A percentile compares a stretch with the other conserved stretches of the same genome.
phyloP scores from a whole-genome alignment of 768 basidiomycete genomes.

The Infundibulicybe gibba region DNA sequence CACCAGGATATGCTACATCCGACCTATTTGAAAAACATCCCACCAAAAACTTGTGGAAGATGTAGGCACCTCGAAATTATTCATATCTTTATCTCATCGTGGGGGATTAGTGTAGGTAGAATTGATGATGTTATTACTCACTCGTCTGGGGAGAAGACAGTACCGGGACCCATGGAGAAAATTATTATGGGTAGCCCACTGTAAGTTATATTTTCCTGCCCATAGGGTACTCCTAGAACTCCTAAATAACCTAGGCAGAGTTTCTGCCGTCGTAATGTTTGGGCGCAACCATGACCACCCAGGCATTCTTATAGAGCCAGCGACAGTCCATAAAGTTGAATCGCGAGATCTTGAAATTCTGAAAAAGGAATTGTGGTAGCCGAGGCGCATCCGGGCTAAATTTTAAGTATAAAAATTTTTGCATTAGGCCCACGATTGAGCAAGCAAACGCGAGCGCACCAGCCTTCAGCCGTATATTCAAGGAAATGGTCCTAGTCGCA shows the following conservation, averaged over 20 bases:
- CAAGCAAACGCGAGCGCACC: slow-evolving; percentile 28
- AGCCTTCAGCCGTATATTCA: slow-evolving; percentile 29
- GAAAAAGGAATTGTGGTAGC: slow-evolving; percentile 25
- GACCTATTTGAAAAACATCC: neutral
- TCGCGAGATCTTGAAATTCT: slow-evolving; percentile 15
- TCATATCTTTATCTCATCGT: neutral
- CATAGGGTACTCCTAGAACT: neutral
- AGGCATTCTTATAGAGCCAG: slow-evolving; percentile 28
- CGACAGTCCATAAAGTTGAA: slow-evolving; percentile 12
- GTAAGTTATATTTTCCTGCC: neutral
- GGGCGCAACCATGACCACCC: slow-evolving; percentile 25
- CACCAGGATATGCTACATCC: neutral
- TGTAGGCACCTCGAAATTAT: neutral
- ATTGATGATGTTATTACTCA: slow-evolving; percentile 6
- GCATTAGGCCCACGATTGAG: slow-evolving; percentile 20
- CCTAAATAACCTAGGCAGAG: slow-evolving; percentile 1
- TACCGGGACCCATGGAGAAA: slow-evolving; percentile 5
- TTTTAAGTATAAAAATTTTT: neutral
- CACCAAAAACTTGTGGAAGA: neutral
- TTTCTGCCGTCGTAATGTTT: slow-evolving; percentile 26
- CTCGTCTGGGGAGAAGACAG: slow-evolving; percentile 4
- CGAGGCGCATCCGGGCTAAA: too few species aligned
- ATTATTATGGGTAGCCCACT: neutral
- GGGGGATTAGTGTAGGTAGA: slow-evolving; percentile 1
- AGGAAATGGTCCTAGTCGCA: slow-evolving; percentile 38